Evolutionary conservation across 140 eudicot genomes (phyloP).

Genomic region (Cichorium intybus): DNA sequence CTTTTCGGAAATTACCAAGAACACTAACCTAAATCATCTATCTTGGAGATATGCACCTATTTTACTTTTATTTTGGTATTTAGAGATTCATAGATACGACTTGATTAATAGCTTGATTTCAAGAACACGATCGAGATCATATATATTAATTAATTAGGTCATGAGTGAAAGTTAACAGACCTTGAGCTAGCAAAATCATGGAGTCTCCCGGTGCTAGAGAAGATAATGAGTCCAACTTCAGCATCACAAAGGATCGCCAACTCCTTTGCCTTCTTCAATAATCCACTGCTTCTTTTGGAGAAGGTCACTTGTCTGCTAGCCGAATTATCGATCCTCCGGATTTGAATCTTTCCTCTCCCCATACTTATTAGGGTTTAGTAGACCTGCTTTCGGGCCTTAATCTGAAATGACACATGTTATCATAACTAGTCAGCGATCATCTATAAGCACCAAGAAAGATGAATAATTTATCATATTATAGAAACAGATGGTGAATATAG

Average conservation of each 20-base stretch:
- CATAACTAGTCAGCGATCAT: not conserved
- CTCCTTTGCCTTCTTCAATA: conserved; percentile 66
- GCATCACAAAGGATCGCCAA: conserved; percentile 67
- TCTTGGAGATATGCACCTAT: not conserved
- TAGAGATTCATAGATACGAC: not conserved
- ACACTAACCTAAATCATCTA: not conserved
- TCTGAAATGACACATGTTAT: not conserved
- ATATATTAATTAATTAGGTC: not conserved
- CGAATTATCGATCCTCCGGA: conserved; percentile 49
- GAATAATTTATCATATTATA: not conserved
- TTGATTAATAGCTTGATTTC: too few relatives aligned
- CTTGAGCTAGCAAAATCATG: conserved; percentile 53
- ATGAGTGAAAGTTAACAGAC: conserved; percentile 22
- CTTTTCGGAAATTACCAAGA: not conserved
- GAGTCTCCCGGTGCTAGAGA: conserved; percentile 57
- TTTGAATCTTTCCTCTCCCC: conserved; percentile 66
- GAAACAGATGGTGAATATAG: not conserved
- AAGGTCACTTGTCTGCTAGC: conserved; percentile 66
- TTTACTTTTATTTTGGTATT: not conserved
- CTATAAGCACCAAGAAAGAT: not conserved
- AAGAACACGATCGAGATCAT: not conserved
- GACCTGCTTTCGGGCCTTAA: not conserved
- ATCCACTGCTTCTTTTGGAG: conserved; percentile 55
- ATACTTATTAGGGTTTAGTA: conserved; percentile 23
- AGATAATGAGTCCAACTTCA: conserved; percentile 53